Base-by-base conservation (phyloP, 1,139 yeast species). In the Kodamaea fungicola region DNA sequence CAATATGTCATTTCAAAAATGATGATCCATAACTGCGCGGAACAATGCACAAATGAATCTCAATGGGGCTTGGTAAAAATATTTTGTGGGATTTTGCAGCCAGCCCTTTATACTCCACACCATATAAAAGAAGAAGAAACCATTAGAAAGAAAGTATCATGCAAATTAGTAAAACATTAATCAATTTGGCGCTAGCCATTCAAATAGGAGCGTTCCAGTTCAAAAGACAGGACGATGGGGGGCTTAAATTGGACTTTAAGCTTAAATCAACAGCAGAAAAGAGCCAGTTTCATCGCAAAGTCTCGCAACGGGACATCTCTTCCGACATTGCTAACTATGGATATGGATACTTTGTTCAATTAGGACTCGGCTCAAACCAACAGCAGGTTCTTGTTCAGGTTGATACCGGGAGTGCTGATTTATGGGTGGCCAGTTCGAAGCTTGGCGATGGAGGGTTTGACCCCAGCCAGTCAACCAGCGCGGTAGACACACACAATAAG, bases 351-450 rank as follows among this genome's bases (percentile, higher is more conserved):
- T 31, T 27, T 12, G 29, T 27, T 10, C 13, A 27, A 12, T 12
- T 27, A 27, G 29, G 8, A 12, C 8, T 49, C 12, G 57, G 57
- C 2, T 41, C 51, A 19, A 32, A 46, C 22, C 39, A 42, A 7
- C 44, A 40, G 25, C 16, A 32, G 7, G 39, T 45, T 16, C 21
- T 19, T 19, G 52, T 51, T 6, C 36, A 42, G 27, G 22, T 52
- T 26, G 58, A 54, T 38, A 52, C 58, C 8, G 56, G 57, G 9
- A 43, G 49, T 16, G 44, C 51, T 13, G 56, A 54, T 32, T 43
- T 52, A 35, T 51, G 55, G 55, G 42, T 52, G 12, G 23, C 23
- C 25, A 19, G 25, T 8, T 10, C 25, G n/a, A 8, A 25, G 12
- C 21, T 24, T 3, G 9, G 12, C 4, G 24, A 10, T 10, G 60